Conservation (phyloP, 352 stramenopile species). For the Globisporangium paroecandrum region DNA sequence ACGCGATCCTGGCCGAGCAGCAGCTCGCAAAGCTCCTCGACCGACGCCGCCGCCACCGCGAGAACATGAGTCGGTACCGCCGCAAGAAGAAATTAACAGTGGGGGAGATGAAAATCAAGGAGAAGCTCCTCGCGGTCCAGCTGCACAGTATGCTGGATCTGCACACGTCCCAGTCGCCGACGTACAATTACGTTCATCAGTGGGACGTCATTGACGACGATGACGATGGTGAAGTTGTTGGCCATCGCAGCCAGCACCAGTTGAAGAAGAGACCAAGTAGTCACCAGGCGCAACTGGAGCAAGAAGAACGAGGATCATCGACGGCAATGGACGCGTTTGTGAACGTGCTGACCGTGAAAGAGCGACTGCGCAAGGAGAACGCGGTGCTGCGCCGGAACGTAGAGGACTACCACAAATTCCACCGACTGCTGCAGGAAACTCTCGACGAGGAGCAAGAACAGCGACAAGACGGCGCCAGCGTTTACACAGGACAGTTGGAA, state of each 20-base stretch:
- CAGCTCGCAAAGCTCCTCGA: background rate
- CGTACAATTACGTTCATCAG: constrained; percentile 2
- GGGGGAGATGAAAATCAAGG: constrained; percentile 27
- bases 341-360: constrained; percentile 5
- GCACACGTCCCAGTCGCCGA: constrained; percentile 14
- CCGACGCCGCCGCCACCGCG: constrained; percentile 28
- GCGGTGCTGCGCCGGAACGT: constrained; percentile 26
- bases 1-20: background rate
- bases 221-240: background rate
- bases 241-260: background rate
- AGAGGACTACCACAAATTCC: constrained; percentile 24
- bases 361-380: constrained; percentile 36
- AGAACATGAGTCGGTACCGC: constrained; percentile 47
- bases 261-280: background rate
- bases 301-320: background rate
- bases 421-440: constrained; percentile 11
- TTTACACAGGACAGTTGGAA: background rate
- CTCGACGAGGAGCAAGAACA: background rate
- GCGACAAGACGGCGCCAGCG: background rate
- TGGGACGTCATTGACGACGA: constrained; percentile 5
- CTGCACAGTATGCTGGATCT: constrained; percentile 32
- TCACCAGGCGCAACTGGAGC: background rate
- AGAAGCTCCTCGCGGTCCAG: constrained; percentile 29
- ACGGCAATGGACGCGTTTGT: constrained; percentile 4
- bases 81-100: constrained; percentile 44